These are phyloP conservation scores for Pseudocercospora pini-densiflorae DNA, from an alignment of 2,329 filamentous ascomycete genomes.

Conservation along the genomic window DNA sequence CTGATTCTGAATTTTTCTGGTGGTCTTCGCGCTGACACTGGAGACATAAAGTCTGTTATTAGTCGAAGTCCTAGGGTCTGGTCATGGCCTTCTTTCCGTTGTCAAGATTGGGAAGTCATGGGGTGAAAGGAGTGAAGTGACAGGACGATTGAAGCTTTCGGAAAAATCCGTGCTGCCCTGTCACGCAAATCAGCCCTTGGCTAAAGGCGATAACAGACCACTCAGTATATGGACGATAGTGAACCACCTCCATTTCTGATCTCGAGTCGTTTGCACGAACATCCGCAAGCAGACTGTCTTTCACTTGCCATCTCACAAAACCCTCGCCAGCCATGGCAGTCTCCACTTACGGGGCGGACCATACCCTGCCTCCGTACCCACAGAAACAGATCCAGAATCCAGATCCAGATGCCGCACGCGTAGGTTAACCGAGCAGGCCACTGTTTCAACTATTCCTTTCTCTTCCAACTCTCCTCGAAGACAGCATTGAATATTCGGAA, in stretches of 20 bases:
- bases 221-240: neutral
- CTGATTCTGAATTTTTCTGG: no score
- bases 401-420: slow-evolving; percentile 1
- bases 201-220: no score
- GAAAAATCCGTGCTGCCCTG: neutral
- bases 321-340: neutral
- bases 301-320: neutral
- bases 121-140: no score
- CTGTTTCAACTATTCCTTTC: neutral
- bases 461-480: neutral
- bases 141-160: neutral
- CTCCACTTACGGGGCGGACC: neutral
- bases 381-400: neutral
- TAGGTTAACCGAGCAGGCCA: slow-evolving; percentile 8
- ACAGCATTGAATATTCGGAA: neutral
- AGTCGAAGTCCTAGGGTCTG: no score
- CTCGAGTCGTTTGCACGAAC: neutral
- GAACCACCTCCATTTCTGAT: neutral
- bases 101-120: no score
- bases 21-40: no score
- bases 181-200: no score
- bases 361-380: slow-evolving; percentile 1
- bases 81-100: no score
- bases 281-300: neutral
- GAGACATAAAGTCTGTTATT: no score